These are phyloP conservation scores for Rutstroemia sydowiana DNA, from an alignment of 2,329 filamentous ascomycete species.

Conservation along the genomic window DNA sequence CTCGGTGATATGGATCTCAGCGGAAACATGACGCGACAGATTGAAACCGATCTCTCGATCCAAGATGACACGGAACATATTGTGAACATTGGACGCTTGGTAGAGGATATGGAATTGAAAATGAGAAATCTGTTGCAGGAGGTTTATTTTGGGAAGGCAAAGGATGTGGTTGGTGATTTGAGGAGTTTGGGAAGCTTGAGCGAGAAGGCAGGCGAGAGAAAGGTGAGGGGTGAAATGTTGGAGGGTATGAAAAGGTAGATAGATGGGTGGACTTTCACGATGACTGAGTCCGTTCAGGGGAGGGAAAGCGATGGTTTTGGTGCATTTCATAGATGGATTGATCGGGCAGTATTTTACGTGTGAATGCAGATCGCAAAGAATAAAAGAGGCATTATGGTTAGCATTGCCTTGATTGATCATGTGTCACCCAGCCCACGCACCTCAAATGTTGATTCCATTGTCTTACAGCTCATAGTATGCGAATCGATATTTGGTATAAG, in stretches of 20 bases:
- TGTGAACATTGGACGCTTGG: constrained; percentile 84
- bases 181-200: constrained; percentile 79
- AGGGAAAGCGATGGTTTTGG: background rate
- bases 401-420: too few species aligned
- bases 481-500: too few species aligned
- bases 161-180: constrained; percentile 94
- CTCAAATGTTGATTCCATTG: too few species aligned
- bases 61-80: constrained; percentile 91
- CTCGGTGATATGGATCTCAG: constrained; percentile 86
- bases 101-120: constrained; percentile 99
- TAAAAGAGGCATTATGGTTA: too few species aligned
- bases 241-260: constrained; percentile 39
- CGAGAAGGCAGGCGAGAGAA: constrained; percentile 74
- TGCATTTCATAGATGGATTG: background rate
- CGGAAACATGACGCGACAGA: constrained; percentile 96
- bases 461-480: too few species aligned
- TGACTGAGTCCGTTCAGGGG: too few species aligned
- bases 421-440: too few species aligned
- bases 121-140: constrained; percentile 98
- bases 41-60: constrained; percentile 84
- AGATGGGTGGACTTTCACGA: background rate
- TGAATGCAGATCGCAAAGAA: too few species aligned
- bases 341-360: too few species aligned
- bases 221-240: constrained; percentile 85
- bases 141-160: constrained; percentile 98